Evolutionary conservation across 106 monocot species (phyloP).

Genomic region (Xerophyta viscosa): DNA sequence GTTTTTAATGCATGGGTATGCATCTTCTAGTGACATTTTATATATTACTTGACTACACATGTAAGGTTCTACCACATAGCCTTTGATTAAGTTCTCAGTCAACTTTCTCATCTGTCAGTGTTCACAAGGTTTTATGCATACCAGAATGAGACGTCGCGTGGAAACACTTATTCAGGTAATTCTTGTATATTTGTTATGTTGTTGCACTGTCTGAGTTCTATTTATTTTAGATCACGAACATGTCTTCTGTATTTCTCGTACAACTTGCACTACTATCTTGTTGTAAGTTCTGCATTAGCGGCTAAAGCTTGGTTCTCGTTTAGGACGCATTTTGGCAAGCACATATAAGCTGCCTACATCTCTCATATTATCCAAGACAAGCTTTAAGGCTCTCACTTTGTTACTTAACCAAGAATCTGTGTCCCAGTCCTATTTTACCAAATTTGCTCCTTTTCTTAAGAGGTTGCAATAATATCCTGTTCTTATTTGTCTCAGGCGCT

Average conservation of each 20-base stretch:
- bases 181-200: neutral
- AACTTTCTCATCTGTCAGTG: conserved; percentile 53
- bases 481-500: conserved; percentile 39
- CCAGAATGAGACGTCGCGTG: conserved; percentile 90
- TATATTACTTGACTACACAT: neutral
- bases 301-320: too few relatives aligned
- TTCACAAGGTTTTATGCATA: conserved; percentile 98
- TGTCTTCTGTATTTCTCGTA: too few relatives aligned
- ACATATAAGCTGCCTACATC: too few relatives aligned
- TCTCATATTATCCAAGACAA: too few relatives aligned
- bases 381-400: too few relatives aligned
- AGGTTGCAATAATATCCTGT: neutral
- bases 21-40: neutral
- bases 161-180: conserved; percentile 90
- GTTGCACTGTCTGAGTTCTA: neutral
- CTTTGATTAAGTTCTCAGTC: too few relatives aligned
- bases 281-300: too few relatives aligned
- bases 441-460: neutral
- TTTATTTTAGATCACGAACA: too few relatives aligned
- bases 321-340: too few relatives aligned
- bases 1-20: too few relatives aligned
- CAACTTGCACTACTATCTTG: too few relatives aligned
- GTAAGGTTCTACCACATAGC: neutral
- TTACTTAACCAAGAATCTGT: too few relatives aligned
- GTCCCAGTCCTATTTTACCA: neutral